Evolutionary conservation across 176 grass and related monocot genomes (phyloP), one percentile per base, ranked within the genome.

Genomic region (Coix lacrymajobi): DNA sequence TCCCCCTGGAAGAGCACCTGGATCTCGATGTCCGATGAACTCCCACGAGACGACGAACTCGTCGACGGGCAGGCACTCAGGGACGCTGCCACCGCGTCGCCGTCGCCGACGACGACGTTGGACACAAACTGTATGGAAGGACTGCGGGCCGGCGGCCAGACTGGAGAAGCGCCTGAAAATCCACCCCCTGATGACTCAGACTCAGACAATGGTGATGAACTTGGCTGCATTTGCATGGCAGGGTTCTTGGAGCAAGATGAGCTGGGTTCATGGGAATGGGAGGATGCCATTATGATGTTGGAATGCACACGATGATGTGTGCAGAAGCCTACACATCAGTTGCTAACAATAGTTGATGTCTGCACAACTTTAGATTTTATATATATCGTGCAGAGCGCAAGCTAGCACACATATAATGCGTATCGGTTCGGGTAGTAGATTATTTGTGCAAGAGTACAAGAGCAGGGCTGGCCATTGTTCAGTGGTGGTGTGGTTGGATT

Each of bases 51-150:
- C 66, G 62, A 79, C 62, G 66, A 81, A 3, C 70, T 83, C 70
- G 30, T 62, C 57, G 70, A 70, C 9, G 29, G 69, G 81, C 40
- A 74, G 69, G 81, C 57, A 30, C 81, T 83, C 38, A 83, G 81
- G 29, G 57, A 83, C 57, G 57, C 57, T 3, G 81, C 44, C 70
- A 65, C 69, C 41, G 40, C 6, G 31, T 74, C 81, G 31, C 70
- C 70, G 41, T 46, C 49, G 46, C 69, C 30, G 4, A 65, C 69
- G 2, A 65, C 41, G 20, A 49, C 31, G 58, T 66, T 75, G 28
- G 81, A 83, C 43, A 83, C 31, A 8, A 83, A 83, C 43, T 83
- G 70, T 64, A 83, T 65, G 29, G 37, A 48, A n/a, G 71, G 71
- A 16, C 29, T 54, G 6, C 54, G 8, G 54, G 3, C 2, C 22